phyloP scores from a whole-genome alignment of 2,329 filamentous ascomycete genomes.

The Ophiostoma tasmaniense region DNA sequence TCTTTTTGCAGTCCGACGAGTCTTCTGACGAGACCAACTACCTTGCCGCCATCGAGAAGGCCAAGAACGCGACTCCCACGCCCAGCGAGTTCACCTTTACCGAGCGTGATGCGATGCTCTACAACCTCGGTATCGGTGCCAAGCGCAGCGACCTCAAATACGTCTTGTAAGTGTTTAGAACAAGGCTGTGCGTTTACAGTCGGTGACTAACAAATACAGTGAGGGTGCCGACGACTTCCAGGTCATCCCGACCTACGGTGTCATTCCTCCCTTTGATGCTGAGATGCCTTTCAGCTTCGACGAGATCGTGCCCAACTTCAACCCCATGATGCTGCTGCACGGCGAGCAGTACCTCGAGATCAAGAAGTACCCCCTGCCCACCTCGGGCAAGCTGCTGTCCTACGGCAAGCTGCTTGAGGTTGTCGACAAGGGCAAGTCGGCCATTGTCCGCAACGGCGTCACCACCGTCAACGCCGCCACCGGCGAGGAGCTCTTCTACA shows the following conservation, averaged over 20 bases:
- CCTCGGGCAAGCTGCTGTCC: slow-evolving; percentile 65
- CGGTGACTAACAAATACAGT: slow-evolving; percentile 23
- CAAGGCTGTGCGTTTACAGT: background rate
- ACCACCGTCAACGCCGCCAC: slow-evolving; percentile 78
- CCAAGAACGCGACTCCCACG: slow-evolving; percentile 59
- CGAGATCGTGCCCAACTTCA: slow-evolving; percentile 89
- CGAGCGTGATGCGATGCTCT: slow-evolving; percentile 84
- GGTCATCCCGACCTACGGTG: slow-evolving; percentile 87
- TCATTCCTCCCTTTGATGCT: slow-evolving; percentile 87
- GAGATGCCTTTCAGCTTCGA: slow-evolving; percentile 69
- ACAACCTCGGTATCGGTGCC: slow-evolving; percentile 89
- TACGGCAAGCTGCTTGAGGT: slow-evolving; percentile 82
- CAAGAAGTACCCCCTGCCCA: slow-evolving; percentile 84
- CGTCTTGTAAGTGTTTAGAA: slow-evolving; percentile 51
- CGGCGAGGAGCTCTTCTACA: slow-evolving; percentile 91
- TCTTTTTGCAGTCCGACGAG: slow-evolving; percentile 16
- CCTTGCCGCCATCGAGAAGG: slow-evolving; percentile 65
- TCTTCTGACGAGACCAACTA: slow-evolving; percentile 42
- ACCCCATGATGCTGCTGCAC: slow-evolving; percentile 96
- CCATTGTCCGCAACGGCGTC: slow-evolving; percentile 69
- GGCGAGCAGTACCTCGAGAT: slow-evolving; percentile 98
- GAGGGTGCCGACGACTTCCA: slow-evolving; percentile 91
- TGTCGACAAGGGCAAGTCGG: slow-evolving; percentile 88
- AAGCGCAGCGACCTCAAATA: slow-evolving; percentile 82
- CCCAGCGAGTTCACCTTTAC: slow-evolving; percentile 74